Percentiles rank a stretch among this genome's conserved stretches.
These are phyloP conservation scores for Hymenoscyphus occultus DNA, from an alignment of 2,329 filamentous ascomycete species.

Conservation along the genomic window DNA sequence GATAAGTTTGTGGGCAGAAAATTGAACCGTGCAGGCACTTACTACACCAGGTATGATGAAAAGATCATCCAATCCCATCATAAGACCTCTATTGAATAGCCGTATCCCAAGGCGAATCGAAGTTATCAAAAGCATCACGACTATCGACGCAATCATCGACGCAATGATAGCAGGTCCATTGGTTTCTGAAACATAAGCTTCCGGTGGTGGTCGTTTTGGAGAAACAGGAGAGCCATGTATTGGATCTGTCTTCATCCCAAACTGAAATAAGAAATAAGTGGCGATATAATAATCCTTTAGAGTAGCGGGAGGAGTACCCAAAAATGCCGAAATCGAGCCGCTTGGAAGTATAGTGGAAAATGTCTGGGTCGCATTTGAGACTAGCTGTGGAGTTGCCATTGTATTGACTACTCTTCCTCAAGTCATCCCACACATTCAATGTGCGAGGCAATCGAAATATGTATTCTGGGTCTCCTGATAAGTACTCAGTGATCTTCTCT, in stretches of 20 bases:
- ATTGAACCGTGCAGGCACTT: background rate
- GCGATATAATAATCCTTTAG: slow-evolving; percentile 3
- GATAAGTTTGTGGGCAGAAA: background rate
- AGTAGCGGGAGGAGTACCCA: background rate
- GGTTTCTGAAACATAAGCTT: background rate
- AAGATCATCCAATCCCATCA: background rate
- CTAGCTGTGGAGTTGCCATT: background rate
- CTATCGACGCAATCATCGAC: background rate
- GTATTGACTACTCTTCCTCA: background rate
- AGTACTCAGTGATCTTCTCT: background rate
- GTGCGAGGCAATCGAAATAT: background rate
- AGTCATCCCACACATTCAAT: background rate
- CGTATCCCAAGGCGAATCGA: background rate
- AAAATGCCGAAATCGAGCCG: background rate
- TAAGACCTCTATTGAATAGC: background rate
- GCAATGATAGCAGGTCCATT: background rate
- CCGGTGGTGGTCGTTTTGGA: background rate
- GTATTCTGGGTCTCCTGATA: background rate
- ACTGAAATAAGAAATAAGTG: background rate
- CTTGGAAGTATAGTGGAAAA: slow-evolving; percentile 2
- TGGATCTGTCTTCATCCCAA: background rate
- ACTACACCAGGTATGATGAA: background rate
- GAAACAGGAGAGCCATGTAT: background rate
- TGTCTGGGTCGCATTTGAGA: background rate
- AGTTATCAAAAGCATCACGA: background rate